Evolutionary conservation across 139 green algal species (phyloP).

Genomic region (Raphidocelis subcapitata): DNA sequence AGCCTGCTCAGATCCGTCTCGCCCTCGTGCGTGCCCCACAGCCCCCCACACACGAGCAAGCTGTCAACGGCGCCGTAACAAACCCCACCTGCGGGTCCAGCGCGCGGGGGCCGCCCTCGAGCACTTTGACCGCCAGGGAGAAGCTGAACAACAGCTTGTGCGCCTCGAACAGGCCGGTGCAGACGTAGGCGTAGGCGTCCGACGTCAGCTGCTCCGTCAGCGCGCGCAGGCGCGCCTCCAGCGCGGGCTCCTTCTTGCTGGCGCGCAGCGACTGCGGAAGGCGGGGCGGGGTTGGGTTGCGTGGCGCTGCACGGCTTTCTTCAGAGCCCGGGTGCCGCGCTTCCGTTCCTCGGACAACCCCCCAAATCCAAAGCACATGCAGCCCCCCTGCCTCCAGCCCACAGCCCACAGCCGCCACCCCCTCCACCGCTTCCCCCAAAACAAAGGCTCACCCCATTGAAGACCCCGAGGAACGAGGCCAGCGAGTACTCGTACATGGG

Average conservation of each 20-base stretch:
- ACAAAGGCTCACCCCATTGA: constrained; percentile 28
- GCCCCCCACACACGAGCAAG: neutral
- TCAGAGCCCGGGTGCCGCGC: no score
- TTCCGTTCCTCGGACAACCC: no score
- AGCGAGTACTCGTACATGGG: constrained; percentile 84
- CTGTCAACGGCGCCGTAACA: neutral
- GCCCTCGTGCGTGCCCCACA: no score
- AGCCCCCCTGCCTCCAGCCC: no score
- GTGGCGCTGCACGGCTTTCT: no score
- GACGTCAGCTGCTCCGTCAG: constrained; percentile 72
- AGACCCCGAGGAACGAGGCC: constrained; percentile 80
- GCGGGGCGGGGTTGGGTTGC: no score
- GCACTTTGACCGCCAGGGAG: constrained; percentile 79
- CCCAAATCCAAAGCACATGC: no score
- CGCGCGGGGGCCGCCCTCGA: constrained; percentile 51
- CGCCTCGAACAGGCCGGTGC: constrained; percentile 81
- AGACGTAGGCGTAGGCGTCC: constrained; percentile 78
- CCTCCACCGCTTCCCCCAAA: no score
- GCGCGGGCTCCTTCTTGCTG: constrained; percentile 64
- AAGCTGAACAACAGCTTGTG: constrained; percentile 70
- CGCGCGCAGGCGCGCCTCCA: constrained; percentile 65
- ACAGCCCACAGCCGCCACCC: no score
- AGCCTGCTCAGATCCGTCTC: no score
- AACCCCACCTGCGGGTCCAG: constrained; percentile 12
- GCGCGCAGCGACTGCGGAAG: constrained; percentile 48